Evolutionary conservation across 768 basidiomycete species (phyloP).

Genomic region (Leccinum pellstonianum): DNA sequence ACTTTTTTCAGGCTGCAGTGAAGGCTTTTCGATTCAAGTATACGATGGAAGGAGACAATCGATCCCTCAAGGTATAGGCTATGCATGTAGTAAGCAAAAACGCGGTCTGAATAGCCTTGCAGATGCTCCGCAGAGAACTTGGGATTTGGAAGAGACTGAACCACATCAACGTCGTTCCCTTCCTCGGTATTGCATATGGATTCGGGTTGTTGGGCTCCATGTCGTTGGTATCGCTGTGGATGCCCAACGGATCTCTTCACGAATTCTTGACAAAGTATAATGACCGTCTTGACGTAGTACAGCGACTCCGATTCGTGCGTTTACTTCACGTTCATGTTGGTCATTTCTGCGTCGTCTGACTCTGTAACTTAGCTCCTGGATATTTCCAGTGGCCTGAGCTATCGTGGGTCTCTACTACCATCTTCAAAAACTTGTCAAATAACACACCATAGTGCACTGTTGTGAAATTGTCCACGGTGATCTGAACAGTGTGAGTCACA

Average conservation of each 20-base stretch:
- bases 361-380: too few relatives aligned
- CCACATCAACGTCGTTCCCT: not conserved
- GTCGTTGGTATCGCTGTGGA: not conserved
- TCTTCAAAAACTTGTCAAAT: too few relatives aligned
- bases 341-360: too few relatives aligned
- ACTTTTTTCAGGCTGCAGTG: not conserved
- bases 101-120: not conserved
- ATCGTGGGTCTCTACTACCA: too few relatives aligned
- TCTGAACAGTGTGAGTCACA: too few relatives aligned
- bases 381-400: too few relatives aligned
- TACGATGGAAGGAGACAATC: not conserved
- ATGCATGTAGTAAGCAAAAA: not conserved
- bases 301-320: not conserved
- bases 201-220: not conserved
- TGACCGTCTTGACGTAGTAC: not conserved
- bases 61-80: not conserved
- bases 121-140: not conserved
- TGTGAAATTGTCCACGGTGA: too few relatives aligned
- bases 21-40: slow-evolving; percentile 1
- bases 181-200: not conserved
- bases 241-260: not conserved
- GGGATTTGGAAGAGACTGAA: not conserved
- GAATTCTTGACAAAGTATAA: not conserved
- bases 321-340: not conserved
- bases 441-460: too few relatives aligned